Base-by-base conservation (phyloP, 2,329 filamentous ascomycete genomes). In the Aspergillus caelatus region DNA sequence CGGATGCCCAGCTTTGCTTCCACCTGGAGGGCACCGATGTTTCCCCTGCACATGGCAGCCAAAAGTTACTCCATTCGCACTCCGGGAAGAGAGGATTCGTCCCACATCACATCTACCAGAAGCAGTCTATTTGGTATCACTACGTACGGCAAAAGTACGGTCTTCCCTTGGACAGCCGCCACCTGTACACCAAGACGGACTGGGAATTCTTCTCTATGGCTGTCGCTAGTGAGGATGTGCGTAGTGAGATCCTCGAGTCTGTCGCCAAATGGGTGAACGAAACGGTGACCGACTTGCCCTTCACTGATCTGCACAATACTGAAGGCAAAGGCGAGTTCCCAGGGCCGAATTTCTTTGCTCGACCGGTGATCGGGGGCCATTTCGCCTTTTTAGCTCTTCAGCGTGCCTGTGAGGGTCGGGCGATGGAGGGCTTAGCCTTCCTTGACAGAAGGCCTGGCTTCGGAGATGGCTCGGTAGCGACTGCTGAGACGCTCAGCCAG, bases 171-270 rank as follows among this genome's bases (percentile, higher is more conserved):
- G 93, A 96, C 77, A 91, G 86, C 68, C 87, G 93, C 50, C 92
- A 95, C 76, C 77, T 94, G 3, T 95, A 95, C 77, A 90, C 92
- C 39, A 96, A 96, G 79, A 93, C 90, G 34, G 93, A 96, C 78
- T 96, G 93, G 93, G 90, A 95, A 71, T 93, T 96, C 75, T 94
- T 95, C 76, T 91, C 92, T 0, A 92, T 93, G 54, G 91, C 92
- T 1, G 90, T 96, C 6, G 87, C 91, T 4, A 88, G 88, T 69
- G 85, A 86, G 74, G 79, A 84, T 62, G 90, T 91, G 1, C 85
- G 92, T 60, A 83, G 84, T 3, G 87, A 91, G 74, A 93, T 96
- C 57, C 80, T 95, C 41, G 84, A 92, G 64, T 86, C 87, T 21
- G 89, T 95, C 46, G 91, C 91, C 1, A 81, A 81, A 61, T 96